Base-by-base conservation (phyloP, 345 rosid species). In the Euclidium syriacum region DNA sequence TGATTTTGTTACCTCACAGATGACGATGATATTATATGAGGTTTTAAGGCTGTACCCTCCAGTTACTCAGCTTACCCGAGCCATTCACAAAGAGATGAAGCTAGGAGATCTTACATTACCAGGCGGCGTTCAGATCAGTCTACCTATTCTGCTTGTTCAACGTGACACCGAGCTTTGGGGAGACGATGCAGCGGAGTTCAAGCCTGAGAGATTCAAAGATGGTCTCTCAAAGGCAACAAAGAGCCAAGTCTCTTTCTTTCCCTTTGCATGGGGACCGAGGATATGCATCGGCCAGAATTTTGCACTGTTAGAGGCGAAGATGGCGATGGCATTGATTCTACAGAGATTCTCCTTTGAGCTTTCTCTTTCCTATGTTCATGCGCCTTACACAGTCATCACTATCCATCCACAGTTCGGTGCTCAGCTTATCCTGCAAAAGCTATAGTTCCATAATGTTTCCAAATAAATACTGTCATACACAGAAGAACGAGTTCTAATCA, bases 271-370 rank as follows among this genome's bases (percentile, higher is more conserved):
- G 61, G 76, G 72, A 10, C 76, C 76, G 1, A 72, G 84, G 71
- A 69, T 30, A 4, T 87, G 88, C 62, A 57, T 81, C 0, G 83
- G 91, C 0, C 86, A 77, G 69, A 81, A 78, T 58, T 87, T 83
- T 11, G 80, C 86, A 0, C 7, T 81, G 52, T 10, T 77, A 19
- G 87, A 80, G 69, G 81, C 79, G 6, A 87, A 83, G 41, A 10
- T 74, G 40, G 80, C 76, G 0, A 16, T 87, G 20, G 41, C 80
- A 0, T 61, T 81, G 80, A 72, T 83, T 19, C 65, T 85, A n/a
- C 80, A 76, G 43, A 69, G 68, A 16, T 85, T 81, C 64, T 68
- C 72, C 1, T 62, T 84, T 0, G 70, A 79, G 55, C 75, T 82
- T 1, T 79, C 88, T 4, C 79, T 86, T 4, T 52, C 74, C 1